Evolutionary conservation across 2,329 filamentous ascomycete genomes (phyloP).

Genomic region (Penicillium glabrum): DNA sequence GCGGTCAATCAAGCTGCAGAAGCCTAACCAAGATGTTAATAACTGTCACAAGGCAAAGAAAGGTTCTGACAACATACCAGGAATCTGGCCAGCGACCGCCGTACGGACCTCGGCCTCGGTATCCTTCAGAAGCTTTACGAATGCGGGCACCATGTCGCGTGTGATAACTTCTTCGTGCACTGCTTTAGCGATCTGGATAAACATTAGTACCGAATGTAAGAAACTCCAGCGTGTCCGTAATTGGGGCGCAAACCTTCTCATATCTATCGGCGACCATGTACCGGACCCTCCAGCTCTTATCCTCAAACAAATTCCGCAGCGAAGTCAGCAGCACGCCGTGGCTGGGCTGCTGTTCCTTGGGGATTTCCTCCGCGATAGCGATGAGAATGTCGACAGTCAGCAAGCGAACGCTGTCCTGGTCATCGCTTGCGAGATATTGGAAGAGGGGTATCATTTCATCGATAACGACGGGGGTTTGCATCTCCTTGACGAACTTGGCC

Average conservation of each 20-base stretch:
- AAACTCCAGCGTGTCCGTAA: background rate
- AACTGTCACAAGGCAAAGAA: background rate
- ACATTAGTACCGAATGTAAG: background rate
- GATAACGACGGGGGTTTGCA: constrained; percentile 86
- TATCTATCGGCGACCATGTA: constrained; percentile 99
- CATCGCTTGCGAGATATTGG: constrained; percentile 92
- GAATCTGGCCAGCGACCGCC: constrained; percentile 95
- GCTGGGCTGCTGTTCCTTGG: constrained; percentile 96
- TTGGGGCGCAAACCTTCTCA: constrained; percentile 71
- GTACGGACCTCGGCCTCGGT: constrained; percentile 97
- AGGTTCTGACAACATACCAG: constrained; percentile 53
- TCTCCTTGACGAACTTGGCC: constrained; percentile 96
- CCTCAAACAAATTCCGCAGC: constrained; percentile 89
- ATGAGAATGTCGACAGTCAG: constrained; percentile 96
- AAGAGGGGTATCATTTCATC: constrained; percentile 99
- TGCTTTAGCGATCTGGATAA: constrained; percentile 82
- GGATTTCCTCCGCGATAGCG: constrained; percentile 92
- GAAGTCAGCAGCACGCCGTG: constrained; percentile 91
- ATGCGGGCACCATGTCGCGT: constrained; percentile 90
- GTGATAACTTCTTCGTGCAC: constrained; percentile 96
- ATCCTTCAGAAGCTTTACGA: constrained; percentile 96
- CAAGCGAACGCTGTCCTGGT: constrained; percentile 95
- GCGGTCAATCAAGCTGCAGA: constrained; percentile 86
- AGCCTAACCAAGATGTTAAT: constrained; percentile 57
- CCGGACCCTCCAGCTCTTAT: constrained; percentile 98